Evolutionary conservation across 306 rosid species (phyloP), one percentile per base, ranked within the genome.

Genomic region (Vigna angularis): DNA sequence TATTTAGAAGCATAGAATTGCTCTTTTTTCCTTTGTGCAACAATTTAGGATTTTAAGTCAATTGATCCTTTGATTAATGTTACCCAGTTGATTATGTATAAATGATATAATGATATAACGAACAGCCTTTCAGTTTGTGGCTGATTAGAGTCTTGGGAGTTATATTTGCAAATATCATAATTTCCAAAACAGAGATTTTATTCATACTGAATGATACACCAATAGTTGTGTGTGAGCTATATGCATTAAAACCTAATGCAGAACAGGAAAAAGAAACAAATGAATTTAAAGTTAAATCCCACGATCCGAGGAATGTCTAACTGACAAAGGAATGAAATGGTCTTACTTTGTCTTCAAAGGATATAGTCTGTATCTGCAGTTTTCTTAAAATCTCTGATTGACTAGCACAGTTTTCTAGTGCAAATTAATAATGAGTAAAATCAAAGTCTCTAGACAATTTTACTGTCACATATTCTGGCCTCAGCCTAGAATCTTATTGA

Each of bases 191-290:
- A 67, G 24, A 42, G 9, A 10, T 42, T 36, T 66, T 47, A 17
- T 66, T 76, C 67, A 67, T 77, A 53, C 26, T 55, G 67, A 40
- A 44, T 76, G 22, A 47, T 75, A 76, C 2, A 28, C 44, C 57
- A 76, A 36, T 52, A 17, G 50, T 52, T 17, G 34, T 10, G 62
- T 4, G 55, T 49, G 66, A 75, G 52, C 64, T 34, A n/a, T 56
- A 56, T 56, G 15, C 45, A 51, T 8, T 3, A 65, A 16, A 49
- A 65, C 12, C 58, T 14, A 32, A 49, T 6, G 10, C 52, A 14
- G 32, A 53, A 63, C 48, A 62, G 49, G 47, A 61, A 62, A 62
- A 32, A 16, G 28, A 32, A 63, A 34, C 44, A 64, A 62, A 32
- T 30, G n/a, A n/a, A n/a, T 32, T 20, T 34, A 72, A 52, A 66